These are phyloP conservation scores for Fusarium solani-melongenae DNA, from an alignment of 2,329 filamentous ascomycete genomes.

Conservation along the genomic window DNA sequence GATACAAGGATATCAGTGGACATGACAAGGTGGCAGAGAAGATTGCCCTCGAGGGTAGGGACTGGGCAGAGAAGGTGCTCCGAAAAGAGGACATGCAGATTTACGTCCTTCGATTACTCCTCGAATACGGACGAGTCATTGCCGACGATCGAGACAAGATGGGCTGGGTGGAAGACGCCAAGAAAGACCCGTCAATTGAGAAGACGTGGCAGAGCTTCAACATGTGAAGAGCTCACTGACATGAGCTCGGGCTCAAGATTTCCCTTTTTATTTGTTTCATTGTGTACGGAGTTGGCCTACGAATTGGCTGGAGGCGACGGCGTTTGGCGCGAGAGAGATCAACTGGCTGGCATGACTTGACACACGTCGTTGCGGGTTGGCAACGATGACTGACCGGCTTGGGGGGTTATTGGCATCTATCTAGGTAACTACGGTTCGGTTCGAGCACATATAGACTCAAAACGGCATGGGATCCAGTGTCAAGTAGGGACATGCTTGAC, in stretches of 20 bases:
- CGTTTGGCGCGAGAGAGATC: constrained; percentile 27
- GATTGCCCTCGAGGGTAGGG: constrained; percentile 73
- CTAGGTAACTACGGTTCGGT: constrained; percentile 7
- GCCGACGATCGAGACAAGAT: constrained; percentile 63
- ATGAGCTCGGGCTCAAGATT: not conserved
- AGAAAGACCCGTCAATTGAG: constrained; percentile 48
- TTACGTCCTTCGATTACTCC: constrained; percentile 72
- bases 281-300: constrained; percentile 33
- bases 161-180: constrained; percentile 66
- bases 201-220: constrained; percentile 46
- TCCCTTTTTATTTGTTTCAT: not conserved
- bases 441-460: constrained; percentile 32
- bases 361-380: constrained; percentile 27
- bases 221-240: constrained; percentile 6
- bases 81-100: constrained; percentile 79
- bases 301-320: constrained; percentile 32
- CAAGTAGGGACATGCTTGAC: constrained; percentile 18
- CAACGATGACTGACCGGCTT: constrained; percentile 21
- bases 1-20: constrained; percentile 58
- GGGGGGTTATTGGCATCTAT: constrained; percentile 22
- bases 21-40: constrained; percentile 70
- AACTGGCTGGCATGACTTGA: constrained; percentile 5
- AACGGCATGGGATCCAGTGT: constrained; percentile 14
- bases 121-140: constrained; percentile 70
- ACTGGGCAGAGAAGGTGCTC: constrained; percentile 76